Conservation (phyloP, 2,329 filamentous ascomycete species). For the Calonectria montana region DNA sequence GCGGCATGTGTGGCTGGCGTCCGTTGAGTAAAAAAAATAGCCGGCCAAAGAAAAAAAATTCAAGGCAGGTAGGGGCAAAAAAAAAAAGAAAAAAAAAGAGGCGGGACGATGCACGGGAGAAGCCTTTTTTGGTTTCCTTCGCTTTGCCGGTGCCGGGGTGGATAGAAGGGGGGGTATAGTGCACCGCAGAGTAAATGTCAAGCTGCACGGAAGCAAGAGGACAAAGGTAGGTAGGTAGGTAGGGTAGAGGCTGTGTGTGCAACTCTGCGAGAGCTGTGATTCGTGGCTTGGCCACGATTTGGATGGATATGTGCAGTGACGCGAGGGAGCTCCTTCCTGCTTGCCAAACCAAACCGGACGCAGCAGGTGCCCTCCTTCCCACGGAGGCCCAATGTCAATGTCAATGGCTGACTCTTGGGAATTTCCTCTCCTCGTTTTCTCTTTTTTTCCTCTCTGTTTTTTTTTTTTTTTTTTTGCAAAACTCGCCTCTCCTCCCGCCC, state of each 20-base stretch:
- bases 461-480: neutral
- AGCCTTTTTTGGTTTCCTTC: slow-evolving; percentile 14
- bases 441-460: neutral
- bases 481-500: neutral
- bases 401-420: neutral
- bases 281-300: neutral
- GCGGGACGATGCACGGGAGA: slow-evolving; percentile 1
- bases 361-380: neutral
- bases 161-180: neutral
- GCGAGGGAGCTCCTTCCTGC: neutral
- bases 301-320: neutral
- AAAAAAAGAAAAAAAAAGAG: neutral
- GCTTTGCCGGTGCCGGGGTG: slow-evolving; percentile 5
- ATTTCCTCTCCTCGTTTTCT: neutral
- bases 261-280: slow-evolving; percentile 5
- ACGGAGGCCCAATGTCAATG: neutral
- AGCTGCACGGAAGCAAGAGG: neutral
- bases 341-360: neutral
- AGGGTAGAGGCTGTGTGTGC: neutral
- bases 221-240: neutral
- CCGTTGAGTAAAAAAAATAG: neutral
- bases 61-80: too few relatives aligned
- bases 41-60: neutral
- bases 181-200: slow-evolving; percentile 1
- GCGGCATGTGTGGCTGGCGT: neutral